Conservation (phyloP, 345 rosid species). For the Pelargonium nanum region DNA sequence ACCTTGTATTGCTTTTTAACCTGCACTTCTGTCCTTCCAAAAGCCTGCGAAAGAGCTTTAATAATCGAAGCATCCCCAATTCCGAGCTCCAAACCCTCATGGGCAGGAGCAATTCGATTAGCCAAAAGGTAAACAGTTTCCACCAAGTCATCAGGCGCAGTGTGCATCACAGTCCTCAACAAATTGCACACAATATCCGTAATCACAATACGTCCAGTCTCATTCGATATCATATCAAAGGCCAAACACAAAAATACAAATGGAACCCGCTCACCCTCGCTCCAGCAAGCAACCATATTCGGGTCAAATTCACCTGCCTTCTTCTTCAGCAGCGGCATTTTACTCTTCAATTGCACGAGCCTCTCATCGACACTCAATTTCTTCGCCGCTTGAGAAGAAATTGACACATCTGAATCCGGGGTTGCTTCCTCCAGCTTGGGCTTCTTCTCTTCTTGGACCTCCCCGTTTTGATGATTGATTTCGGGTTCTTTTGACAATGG, state of each 20-base stretch:
- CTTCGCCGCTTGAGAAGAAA: background rate
- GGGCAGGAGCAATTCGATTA: constrained; percentile 75
- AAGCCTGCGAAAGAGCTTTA: constrained; percentile 78
- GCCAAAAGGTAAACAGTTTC: constrained; percentile 63
- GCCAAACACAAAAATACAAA: constrained; percentile 60
- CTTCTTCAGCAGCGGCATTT: constrained; percentile 51
- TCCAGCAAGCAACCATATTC: constrained; percentile 47
- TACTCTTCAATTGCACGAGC: constrained; percentile 41
- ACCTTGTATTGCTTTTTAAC: constrained; percentile 69
- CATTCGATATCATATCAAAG: constrained; percentile 60
- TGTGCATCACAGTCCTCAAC: constrained; percentile 73
- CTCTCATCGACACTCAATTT: constrained; percentile 13
- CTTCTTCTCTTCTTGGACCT: background rate
- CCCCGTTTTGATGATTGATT: background rate
- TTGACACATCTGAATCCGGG: background rate
- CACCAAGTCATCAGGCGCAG: constrained; percentile 67
- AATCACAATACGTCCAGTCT: constrained; percentile 64
- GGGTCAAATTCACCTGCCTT: constrained; percentile 59
- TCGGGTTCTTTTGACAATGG: background rate
- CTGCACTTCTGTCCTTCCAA: constrained; percentile 65
- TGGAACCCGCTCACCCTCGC: constrained; percentile 66
- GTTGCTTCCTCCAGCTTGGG: background rate
- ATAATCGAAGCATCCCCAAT: constrained; percentile 72
- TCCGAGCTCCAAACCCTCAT: constrained; percentile 87
- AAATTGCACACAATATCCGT: constrained; percentile 79